Evolutionary conservation across 176 grass and related monocot genomes (phyloP), one percentile per base, ranked within the genome.

Genomic region (Zea mays): DNA sequence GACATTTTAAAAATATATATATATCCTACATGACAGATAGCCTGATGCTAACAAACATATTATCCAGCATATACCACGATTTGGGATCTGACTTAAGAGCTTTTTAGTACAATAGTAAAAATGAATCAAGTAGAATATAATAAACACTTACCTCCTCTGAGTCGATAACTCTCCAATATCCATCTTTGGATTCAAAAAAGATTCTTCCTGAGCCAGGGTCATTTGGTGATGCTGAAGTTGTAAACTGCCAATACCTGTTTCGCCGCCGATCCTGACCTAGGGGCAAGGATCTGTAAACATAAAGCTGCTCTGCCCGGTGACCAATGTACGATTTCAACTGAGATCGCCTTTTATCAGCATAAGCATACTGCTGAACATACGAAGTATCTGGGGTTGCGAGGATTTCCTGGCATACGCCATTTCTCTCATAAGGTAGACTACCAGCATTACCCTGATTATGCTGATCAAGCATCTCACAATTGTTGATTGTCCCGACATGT

Each of bases 151-250:
- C 96, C 92, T 99, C 90, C 78, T 90, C 96, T 69, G 87, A 89
- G 76, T 99, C 92, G 71, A 99, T 85, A 78, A 99, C 77, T 82
- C 87, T 86, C 96, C 96, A 99, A 67, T 81, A 70, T 33, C 92
- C 80, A 85, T 99, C 92, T 88, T 84, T 90, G 33, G 87, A 95
- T 65, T 99, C 96, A 75, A 99, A 99, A 78, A 95, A 92, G 13
- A 99, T 92, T 71, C 96, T 92, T 79, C 90, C 96, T 74, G 92
- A 90, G 69, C 96, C 90, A 88, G 96, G 92, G 85, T 99, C 96
- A 88, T 89, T 94, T 66, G 96, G 92, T 57, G 96, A 92, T 65
- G 85, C 71, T 60, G 91, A 95, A 50, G 96, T 87, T 40, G 87
- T 86, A 83, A 99, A 95, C 77, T 90, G 89, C 96, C 96, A 99